A percentile compares a stretch with the other conserved stretches of the same genome.
Conservation (phyloP, 2,329 filamentous ascomycete species). For the Aspergillus sp. region DNA sequence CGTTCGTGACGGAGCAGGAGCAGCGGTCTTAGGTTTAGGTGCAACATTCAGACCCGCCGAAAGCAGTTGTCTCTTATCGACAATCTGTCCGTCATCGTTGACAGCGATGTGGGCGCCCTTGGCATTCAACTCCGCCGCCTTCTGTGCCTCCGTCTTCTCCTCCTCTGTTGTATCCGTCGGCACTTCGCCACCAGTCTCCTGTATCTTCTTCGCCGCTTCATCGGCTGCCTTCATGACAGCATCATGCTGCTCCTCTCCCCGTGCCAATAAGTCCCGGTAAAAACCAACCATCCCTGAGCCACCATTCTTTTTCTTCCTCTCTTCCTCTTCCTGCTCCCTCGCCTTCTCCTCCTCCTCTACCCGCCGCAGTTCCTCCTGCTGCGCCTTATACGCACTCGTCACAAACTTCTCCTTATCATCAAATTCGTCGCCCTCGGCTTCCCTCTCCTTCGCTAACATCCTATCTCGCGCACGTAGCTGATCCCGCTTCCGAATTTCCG, state of each 20-base stretch:
- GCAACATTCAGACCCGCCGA: slow-evolving; percentile 62
- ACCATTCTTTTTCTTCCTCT: slow-evolving; percentile 46
- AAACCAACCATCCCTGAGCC: slow-evolving; percentile 60
- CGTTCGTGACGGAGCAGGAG: slow-evolving; percentile 19
- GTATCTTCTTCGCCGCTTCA: slow-evolving; percentile 37
- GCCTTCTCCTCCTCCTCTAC: slow-evolving; percentile 60
- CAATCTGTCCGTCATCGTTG: slow-evolving; percentile 65
- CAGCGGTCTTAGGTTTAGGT: slow-evolving; percentile 49
- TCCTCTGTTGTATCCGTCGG: slow-evolving; percentile 30
- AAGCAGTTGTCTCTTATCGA: slow-evolving; percentile 64
- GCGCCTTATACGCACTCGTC: slow-evolving; percentile 63
- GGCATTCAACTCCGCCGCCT: slow-evolving; percentile 57
- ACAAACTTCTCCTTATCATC: slow-evolving; percentile 68
- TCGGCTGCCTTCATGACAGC: slow-evolving; percentile 57
- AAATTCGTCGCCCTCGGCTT: slow-evolving; percentile 66
- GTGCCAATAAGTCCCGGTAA: slow-evolving; percentile 60
- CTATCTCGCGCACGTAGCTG: slow-evolving; percentile 63
- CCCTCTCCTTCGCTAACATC: slow-evolving; percentile 59
- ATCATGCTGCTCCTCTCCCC: slow-evolving; percentile 58
- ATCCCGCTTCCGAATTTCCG: slow-evolving; percentile 63
- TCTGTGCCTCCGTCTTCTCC: slow-evolving; percentile 51
- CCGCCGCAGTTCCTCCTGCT: slow-evolving; percentile 60
- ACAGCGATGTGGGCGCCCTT: slow-evolving; percentile 54
- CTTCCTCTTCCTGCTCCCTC: slow-evolving; percentile 58
- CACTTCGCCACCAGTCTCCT: slow-evolving; percentile 30